phyloP scores from a whole-genome alignment of 768 basidiomycete species.

The Psilocybe tampanensis region DNA sequence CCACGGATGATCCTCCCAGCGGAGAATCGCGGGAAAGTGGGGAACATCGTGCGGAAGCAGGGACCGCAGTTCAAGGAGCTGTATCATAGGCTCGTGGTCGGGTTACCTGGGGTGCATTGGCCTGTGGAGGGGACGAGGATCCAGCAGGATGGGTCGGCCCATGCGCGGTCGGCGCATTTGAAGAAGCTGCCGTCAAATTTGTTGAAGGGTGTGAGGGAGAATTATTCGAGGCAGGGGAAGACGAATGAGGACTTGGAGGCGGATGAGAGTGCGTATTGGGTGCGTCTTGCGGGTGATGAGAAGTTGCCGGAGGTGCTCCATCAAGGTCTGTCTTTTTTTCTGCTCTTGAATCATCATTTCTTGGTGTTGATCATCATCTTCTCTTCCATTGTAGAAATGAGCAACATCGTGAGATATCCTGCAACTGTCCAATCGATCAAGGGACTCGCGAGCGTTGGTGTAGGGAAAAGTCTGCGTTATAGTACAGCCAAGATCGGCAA shows the following conservation, averaged over 20 bases:
- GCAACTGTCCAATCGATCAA: conserved; percentile 86
- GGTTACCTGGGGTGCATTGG: conserved; percentile 84
- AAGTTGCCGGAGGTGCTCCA: conserved; percentile 53
- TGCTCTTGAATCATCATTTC: not conserved
- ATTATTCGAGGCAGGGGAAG: conserved; percentile 41
- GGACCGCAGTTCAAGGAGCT: conserved; percentile 83
- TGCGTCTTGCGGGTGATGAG: conserved; percentile 67
- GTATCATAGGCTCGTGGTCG: conserved; percentile 79
- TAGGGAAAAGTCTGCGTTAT: conserved; percentile 79
- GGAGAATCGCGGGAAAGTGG: conserved; percentile 94
- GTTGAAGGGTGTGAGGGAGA: conserved; percentile 54
- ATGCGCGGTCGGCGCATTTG: conserved; percentile 72
- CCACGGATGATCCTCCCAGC: conserved; percentile 93
- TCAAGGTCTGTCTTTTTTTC: conserved; percentile 42
- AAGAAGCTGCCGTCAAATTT: conserved; percentile 77
- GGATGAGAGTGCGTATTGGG: conserved; percentile 80
- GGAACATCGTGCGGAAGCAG: conserved; percentile 88
- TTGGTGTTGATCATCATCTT: not conserved
- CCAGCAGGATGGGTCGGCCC: conserved; percentile 74
- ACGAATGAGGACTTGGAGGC: conserved; percentile 43
- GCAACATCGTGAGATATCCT: conserved; percentile 76
- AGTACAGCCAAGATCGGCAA: conserved; percentile 77
- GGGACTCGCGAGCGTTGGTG: conserved; percentile 81
- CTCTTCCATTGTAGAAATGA: conserved; percentile 58
- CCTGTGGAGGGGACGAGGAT: conserved; percentile 47